Evolutionary conservation across 1,284 basidiomycete species (phyloP).

Genomic region (Crucibulum cyathiforme): DNA sequence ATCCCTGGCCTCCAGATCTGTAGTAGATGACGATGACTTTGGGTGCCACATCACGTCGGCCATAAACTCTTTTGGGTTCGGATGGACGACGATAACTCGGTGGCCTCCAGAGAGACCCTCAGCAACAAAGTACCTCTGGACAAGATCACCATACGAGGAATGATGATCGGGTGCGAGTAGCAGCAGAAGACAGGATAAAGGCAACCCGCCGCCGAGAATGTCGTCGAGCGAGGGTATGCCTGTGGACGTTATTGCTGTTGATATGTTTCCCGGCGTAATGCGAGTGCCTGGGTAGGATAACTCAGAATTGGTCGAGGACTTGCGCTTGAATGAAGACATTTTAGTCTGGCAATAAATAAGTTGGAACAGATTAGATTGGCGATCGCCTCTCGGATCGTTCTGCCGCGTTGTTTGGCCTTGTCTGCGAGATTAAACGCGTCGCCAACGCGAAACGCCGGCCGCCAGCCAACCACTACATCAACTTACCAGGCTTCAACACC

Average conservation of each 20-base stretch:
- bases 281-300: conserved; percentile 63
- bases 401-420: no score
- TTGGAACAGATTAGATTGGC: not conserved
- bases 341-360: not conserved
- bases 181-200: conserved; percentile 77
- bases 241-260: conserved; percentile 77
- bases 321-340: conserved; percentile 90
- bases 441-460: not conserved
- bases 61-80: conserved; percentile 60
- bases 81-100: conserved; percentile 70
- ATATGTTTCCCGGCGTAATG: conserved; percentile 64
- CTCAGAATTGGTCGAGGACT: conserved; percentile 49
- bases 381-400: not conserved
- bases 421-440: no score
- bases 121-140: conserved; percentile 88
- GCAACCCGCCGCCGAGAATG: conserved; percentile 91
- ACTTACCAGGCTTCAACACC: not conserved
- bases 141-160: conserved; percentile 85
- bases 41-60: conserved; percentile 83
- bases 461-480: not conserved
- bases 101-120: conserved; percentile 85
- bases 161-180: conserved; percentile 84
- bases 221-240: conserved; percentile 97
- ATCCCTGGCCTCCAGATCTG: conserved; percentile 49
- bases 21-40: conserved; percentile 32